Conservation (phyloP, 2,329 filamentous ascomycete genomes). For the Trichoderma atrobrunneum region DNA sequence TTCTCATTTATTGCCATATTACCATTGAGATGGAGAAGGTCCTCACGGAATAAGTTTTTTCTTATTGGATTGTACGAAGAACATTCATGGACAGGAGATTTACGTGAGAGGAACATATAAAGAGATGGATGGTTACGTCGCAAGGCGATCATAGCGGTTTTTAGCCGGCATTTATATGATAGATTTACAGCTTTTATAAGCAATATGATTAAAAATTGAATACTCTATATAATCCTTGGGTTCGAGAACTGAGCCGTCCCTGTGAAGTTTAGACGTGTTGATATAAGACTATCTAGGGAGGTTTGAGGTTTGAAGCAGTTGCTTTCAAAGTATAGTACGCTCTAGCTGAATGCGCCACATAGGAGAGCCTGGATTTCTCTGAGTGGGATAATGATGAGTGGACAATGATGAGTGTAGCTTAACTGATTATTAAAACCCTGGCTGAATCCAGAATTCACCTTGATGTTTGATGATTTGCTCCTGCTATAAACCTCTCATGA, state of each 20-base stretch:
- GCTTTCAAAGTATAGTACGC: neutral
- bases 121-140: constrained; percentile 15
- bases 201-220: neutral
- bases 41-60: neutral
- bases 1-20: neutral
- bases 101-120: neutral
- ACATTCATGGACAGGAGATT: neutral
- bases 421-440: neutral
- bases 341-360: neutral
- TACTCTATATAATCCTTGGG: neutral
- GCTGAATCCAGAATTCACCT: neutral
- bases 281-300: neutral
- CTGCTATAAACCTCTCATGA: too few relatives aligned
- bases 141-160: constrained; percentile 16
- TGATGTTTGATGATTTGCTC: too few relatives aligned
- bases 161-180: neutral
- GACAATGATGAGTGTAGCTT: neutral
- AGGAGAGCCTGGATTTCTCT: neutral
- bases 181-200: neutral
- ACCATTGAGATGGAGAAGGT: neutral
- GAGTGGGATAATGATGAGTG: neutral
- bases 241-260: neutral
- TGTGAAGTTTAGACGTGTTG: neutral
- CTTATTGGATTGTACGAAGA: neutral
- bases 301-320: neutral